phyloP scores from a whole-genome alignment of 164 flowering plant species.

The Houttuynia cordata region DNA sequence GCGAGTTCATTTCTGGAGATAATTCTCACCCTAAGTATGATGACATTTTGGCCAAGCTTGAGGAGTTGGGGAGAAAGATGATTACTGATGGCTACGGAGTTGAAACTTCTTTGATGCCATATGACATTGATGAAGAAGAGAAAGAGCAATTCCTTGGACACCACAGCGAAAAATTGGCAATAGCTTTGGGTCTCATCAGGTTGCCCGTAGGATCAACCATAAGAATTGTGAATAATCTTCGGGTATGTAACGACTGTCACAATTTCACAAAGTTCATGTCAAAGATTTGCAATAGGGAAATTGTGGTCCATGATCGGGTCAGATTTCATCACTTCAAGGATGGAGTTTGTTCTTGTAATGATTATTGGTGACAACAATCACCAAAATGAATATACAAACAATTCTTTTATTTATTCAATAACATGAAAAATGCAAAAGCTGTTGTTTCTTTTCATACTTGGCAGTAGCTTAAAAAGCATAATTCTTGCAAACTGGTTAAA shows the following conservation, averaged over 20 bases:
- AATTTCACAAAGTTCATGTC: slow-evolving; percentile 17
- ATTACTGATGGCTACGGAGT: slow-evolving; percentile 10
- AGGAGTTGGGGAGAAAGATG: slow-evolving; percentile 12
- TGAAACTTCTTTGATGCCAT: slow-evolving; percentile 11
- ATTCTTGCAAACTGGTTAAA: slow-evolving; percentile 2
- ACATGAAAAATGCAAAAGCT: not conserved
- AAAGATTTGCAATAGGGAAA: slow-evolving; percentile 18
- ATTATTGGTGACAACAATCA: slow-evolving; percentile 17
- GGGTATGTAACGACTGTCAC: slow-evolving; percentile 23
- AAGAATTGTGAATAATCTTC: slow-evolving; percentile 20
- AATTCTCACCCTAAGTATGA: slow-evolving; percentile 15
- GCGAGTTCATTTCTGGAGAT: slow-evolving; percentile 26
- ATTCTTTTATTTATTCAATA: not conserved
- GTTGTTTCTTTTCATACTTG: too few relatives aligned
- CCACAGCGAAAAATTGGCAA: slow-evolving; percentile 22
- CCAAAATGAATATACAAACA: not conserved
- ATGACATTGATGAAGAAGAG: slow-evolving; percentile 21
- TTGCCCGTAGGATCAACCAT: slow-evolving; percentile 10
- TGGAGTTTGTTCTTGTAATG: slow-evolving; percentile 18
- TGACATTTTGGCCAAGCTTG: slow-evolving; percentile 11
- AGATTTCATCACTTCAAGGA: slow-evolving; percentile 27
- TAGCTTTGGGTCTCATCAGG: slow-evolving; percentile 16
- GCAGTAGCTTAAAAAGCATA: not conserved
- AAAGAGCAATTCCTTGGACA: slow-evolving; percentile 17
- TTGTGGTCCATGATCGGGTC: slow-evolving; percentile 20